Conservation (phyloP, 1,139 yeast species). For the Pneumocystis canis region DNA sequence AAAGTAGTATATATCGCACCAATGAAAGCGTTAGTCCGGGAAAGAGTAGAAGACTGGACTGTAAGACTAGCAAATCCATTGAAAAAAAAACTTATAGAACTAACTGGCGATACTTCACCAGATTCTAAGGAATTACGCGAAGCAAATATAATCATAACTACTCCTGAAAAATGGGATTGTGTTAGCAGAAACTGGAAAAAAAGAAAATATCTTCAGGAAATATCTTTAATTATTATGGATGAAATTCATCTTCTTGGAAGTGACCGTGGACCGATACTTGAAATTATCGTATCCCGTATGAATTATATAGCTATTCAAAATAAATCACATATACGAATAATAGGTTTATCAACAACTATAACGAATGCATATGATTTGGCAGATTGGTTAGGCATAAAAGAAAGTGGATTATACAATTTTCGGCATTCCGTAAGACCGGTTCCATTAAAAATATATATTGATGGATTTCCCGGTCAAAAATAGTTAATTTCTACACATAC, state of each 20-base stretch:
- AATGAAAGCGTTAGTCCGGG: constrained; percentile 94
- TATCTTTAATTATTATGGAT: constrained; percentile 90
- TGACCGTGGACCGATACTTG: constrained; percentile 95
- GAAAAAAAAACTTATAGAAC: constrained; percentile 61
- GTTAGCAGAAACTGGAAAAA: constrained; percentile 97
- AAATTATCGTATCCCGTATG: constrained; percentile 98
- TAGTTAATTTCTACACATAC: constrained; percentile 68
- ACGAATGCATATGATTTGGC: constrained; percentile 98
- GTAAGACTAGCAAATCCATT: constrained; percentile 48
- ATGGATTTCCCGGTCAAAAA: constrained; percentile 69
- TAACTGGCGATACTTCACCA: constrained; percentile 94
- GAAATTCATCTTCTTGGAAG: constrained; percentile 93
- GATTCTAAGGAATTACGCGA: constrained; percentile 72
- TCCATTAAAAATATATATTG: constrained; percentile 93
- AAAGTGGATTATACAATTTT: constrained; percentile 71
- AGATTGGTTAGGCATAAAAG: constrained; percentile 84
- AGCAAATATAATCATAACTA: constrained; percentile 86
- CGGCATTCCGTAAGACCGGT: constrained; percentile 96
- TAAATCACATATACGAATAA: constrained; percentile 55
- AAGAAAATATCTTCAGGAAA: constrained; percentile 77
- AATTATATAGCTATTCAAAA: constrained; percentile 73
- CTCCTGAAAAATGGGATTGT: constrained; percentile 98
- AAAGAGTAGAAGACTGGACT: constrained; percentile 92
- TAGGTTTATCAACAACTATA: constrained; percentile 96
- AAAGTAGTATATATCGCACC: constrained; percentile 67